These are phyloP conservation scores for Furcasterigmium sp. DNA, from an alignment of 2,329 filamentous ascomycete genomes.

Conservation along the genomic window DNA sequence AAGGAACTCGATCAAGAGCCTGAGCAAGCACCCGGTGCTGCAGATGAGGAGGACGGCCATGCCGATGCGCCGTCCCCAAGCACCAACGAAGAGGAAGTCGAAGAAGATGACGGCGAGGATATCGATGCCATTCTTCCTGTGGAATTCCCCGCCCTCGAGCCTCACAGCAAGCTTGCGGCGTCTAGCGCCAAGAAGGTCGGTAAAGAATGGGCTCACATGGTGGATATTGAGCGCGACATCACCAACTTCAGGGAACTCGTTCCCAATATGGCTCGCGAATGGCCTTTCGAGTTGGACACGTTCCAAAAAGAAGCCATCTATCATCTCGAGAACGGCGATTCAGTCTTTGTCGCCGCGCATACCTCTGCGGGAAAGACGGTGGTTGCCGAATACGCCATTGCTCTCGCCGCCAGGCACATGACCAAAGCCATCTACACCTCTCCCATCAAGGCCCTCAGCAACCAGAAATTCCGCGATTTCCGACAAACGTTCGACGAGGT, in stretches of 20 bases:
- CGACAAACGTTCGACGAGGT: constrained; percentile 88
- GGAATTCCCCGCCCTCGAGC: constrained; percentile 88
- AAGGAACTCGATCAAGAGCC: constrained; percentile 45
- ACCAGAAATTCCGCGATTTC: constrained; percentile 98
- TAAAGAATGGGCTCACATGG: constrained; percentile 96
- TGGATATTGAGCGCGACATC: constrained; percentile 89
- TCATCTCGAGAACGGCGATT: constrained; percentile 92
- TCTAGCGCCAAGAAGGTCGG: constrained; percentile 69
- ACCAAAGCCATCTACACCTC: constrained; percentile 99
- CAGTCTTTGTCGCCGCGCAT: constrained; percentile 95
- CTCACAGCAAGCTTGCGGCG: constrained; percentile 69
- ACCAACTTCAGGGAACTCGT: constrained; percentile 92
- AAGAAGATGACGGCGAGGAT: constrained; percentile 48
- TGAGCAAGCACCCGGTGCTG: constrained; percentile 27
- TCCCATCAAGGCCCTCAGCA: constrained; percentile 95
- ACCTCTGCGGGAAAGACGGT: constrained; percentile 98
- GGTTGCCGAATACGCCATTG: constrained; percentile 96
- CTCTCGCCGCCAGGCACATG: constrained; percentile 95
- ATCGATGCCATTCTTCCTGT: constrained; percentile 86
- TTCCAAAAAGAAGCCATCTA: constrained; percentile 99
- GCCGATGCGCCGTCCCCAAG: constrained; percentile 11
- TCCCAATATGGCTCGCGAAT: constrained; percentile 91
- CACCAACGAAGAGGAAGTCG: constrained; percentile 26
- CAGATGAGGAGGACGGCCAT: constrained; percentile 12
- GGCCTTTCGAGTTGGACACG: constrained; percentile 95